Percentiles rank a stretch among this genome's conserved stretches.
Evolutionary conservation across 495 filamentous ascomycete species (phyloP).

Genomic region (Tricharina praecox): DNA sequence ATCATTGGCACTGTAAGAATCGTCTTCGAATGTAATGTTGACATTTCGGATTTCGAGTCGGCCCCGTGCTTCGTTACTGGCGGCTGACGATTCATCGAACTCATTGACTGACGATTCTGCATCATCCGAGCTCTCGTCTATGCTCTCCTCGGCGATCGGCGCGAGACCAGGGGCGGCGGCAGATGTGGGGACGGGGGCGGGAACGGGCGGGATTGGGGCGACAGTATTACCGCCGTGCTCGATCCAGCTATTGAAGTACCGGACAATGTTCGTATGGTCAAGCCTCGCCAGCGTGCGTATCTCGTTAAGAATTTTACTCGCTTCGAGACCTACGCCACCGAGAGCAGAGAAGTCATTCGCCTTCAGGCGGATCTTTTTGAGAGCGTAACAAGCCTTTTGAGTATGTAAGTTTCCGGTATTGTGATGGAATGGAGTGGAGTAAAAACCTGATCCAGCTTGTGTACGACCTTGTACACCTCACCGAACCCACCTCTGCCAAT

Average conservation of each 20-base stretch:
- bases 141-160: neutral
- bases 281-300: constrained; percentile 38
- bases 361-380: constrained; percentile 39
- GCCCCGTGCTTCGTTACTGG: no score
- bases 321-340: constrained; percentile 27
- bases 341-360: constrained; percentile 31
- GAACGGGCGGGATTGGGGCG: neutral
- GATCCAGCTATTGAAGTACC: constrained; percentile 39
- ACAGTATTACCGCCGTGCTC: constrained; percentile 25
- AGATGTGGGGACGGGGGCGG: neutral
- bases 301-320: constrained; percentile 37
- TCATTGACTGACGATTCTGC: no score
- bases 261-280: constrained; percentile 38
- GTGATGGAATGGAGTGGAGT: no score
- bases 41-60: no score
- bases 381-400: constrained; percentile 33
- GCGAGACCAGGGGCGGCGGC: neutral
- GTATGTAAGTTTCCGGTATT: neutral
- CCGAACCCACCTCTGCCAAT: constrained; percentile 39
- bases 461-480: constrained; percentile 36
- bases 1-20: no score
- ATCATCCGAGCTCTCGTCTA: no score
- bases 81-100: no score
- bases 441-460: constrained; percentile 31
- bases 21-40: no score